phyloP scores from a whole-genome alignment of 345 rosid genomes.

The Camelina laxa region DNA sequence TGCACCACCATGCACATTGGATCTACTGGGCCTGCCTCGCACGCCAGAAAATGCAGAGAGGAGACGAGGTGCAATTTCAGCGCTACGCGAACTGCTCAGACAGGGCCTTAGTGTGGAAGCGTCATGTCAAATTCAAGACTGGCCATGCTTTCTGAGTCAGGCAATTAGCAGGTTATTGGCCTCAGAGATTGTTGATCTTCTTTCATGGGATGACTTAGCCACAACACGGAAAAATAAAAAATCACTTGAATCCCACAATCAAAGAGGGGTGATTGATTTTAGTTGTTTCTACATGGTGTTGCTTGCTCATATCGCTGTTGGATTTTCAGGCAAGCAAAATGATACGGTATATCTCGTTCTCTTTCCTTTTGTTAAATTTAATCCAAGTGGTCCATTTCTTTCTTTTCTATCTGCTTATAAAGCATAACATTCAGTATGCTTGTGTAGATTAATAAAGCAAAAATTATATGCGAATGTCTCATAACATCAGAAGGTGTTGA shows the following conservation, averaged over 20 bases:
- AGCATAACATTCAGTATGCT: slow-evolving; percentile 37
- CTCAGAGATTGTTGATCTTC: slow-evolving; percentile 82
- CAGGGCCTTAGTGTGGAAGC: slow-evolving; percentile 94
- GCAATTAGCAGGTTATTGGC: slow-evolving; percentile 82
- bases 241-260: slow-evolving; percentile 93
- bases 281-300: slow-evolving; percentile 73
- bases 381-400: slow-evolving; percentile 18
- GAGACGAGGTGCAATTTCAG: slow-evolving; percentile 89
- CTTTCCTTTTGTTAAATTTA: slow-evolving; percentile 35
- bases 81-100: slow-evolving; percentile 82
- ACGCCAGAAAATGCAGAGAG: slow-evolving; percentile 84
- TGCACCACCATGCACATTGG: slow-evolving; percentile 98
- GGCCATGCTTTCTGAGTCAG: slow-evolving; percentile 83
- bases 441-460: slow-evolving; percentile 81
- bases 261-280: slow-evolving; percentile 83
- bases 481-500: slow-evolving; percentile 80
- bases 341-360: slow-evolving; percentile 61
- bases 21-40: slow-evolving; percentile 78
- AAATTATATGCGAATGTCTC: slow-evolving; percentile 75
- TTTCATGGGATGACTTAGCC: slow-evolving; percentile 87
- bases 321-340: slow-evolving; percentile 79
- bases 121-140: slow-evolving; percentile 82
- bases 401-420: slow-evolving; percentile 11
- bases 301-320: slow-evolving; percentile 85
- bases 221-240: slow-evolving; percentile 78